phyloP scores from a whole-genome alignment of 306 rosid species.

The Boehmeria nivea region DNA sequence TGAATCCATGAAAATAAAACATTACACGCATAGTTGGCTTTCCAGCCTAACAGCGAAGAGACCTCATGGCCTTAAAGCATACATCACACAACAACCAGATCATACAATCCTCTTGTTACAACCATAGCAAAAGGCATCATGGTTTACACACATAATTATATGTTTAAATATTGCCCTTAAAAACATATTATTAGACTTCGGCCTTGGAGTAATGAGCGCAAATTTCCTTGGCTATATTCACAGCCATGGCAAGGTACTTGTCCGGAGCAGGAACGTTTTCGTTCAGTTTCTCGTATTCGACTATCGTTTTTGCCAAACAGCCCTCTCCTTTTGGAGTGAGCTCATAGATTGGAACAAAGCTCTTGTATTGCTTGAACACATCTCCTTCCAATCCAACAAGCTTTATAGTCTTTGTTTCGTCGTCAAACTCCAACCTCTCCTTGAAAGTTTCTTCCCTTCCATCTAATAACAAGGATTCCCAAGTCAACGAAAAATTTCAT shows the following conservation, averaged over 20 bases:
- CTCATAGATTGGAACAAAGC: neutral
- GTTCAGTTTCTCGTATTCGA: constrained; percentile 6
- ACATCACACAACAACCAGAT: too few species aligned
- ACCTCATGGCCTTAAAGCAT: too few species aligned
- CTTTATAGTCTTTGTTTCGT: neutral
- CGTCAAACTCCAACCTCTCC: constrained; percentile 13
- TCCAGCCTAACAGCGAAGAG: too few species aligned
- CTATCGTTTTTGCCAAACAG: neutral
- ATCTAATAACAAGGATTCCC: neutral
- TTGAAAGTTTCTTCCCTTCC: constrained; percentile 4
- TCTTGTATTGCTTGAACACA: constrained; percentile 7
- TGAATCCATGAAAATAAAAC: too few species aligned
- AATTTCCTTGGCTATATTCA: neutral
- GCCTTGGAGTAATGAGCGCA: neutral
- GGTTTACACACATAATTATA: too few species aligned
- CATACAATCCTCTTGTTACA: too few species aligned
- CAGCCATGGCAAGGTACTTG: constrained; percentile 4
- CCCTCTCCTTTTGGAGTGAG: neutral
- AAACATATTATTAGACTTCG: neutral
- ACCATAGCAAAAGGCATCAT: too few species aligned
- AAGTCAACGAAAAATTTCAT: neutral
- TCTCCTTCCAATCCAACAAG: constrained; percentile 8
- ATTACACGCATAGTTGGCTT: too few species aligned
- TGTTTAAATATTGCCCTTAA: too few species aligned
- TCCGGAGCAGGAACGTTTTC: constrained; percentile 1